Percentiles rank a stretch among this genome's conserved stretches.
phyloP scores from a whole-genome alignment of 139 green algal genomes.

The Chlorella ohadii region DNA sequence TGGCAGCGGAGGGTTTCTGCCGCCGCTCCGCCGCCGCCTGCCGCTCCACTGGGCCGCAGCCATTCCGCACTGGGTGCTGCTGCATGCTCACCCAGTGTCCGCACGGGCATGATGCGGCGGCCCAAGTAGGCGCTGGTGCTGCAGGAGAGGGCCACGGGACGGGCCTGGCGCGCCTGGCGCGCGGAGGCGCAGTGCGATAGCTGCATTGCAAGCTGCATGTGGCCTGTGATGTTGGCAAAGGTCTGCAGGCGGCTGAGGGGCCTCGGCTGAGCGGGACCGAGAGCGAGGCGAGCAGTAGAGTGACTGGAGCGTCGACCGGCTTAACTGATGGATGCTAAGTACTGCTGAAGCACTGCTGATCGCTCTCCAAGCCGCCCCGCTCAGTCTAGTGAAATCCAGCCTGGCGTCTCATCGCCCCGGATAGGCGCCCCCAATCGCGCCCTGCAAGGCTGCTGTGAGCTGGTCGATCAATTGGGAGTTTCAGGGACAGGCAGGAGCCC shows the following conservation, averaged over 20 bases:
- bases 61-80: background rate
- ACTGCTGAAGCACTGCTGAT: no score
- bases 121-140: constrained; percentile 18
- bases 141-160: background rate
- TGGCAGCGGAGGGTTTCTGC: background rate
- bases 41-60: background rate
- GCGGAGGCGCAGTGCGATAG: background rate
- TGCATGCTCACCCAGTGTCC: constrained; percentile 5
- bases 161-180: background rate
- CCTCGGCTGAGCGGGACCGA: background rate
- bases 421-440: no score
- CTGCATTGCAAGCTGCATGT: constrained; percentile 13
- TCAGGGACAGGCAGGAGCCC: background rate
- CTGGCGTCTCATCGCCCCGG: background rate
- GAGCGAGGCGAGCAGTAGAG: no score
- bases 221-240: background rate
- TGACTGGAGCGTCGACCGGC: no score
- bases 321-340: no score
- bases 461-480: background rate
- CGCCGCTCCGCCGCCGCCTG: background rate
- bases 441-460: background rate
- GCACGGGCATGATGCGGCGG: background rate
- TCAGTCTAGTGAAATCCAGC: background rate
- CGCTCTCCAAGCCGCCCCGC: no score
- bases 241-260: background rate